A percentile compares a stretch with the other conserved stretches of the same genome.
Conservation (phyloP, 805 yeast species). For the Wickerhamiella lipophila region DNA sequence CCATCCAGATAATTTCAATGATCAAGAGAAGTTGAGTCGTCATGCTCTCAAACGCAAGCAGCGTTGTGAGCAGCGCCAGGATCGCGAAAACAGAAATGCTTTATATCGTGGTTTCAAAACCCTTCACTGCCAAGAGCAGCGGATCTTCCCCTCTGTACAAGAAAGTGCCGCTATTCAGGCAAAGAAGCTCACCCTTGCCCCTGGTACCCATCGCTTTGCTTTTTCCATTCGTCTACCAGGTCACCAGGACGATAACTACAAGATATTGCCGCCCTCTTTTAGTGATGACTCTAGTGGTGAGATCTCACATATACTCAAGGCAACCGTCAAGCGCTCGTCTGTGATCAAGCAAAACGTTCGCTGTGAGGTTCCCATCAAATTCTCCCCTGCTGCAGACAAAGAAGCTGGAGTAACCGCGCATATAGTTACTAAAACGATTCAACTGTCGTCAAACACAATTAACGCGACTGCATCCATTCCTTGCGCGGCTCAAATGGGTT, state of each 20-base stretch:
- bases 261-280: slow-evolving; percentile 6
- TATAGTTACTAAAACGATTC: background rate
- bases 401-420: background rate
- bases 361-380: slow-evolving; percentile 9
- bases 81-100: background rate
- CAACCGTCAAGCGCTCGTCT: slow-evolving; percentile 9
- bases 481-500: background rate
- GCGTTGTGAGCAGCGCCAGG: background rate
- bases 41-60: background rate
- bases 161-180: background rate
- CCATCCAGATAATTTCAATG: background rate
- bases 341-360: slow-evolving; percentile 10
- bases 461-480: background rate
- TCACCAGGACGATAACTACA: background rate
- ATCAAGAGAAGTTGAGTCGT: background rate
- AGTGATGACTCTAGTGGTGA: background rate
- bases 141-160: slow-evolving; percentile 12
- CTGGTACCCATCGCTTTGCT: slow-evolving; percentile 11
- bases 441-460: background rate
- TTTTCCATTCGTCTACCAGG: slow-evolving; percentile 11
- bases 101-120: background rate
- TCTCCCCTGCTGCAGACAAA: slow-evolving; percentile 5
- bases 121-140: background rate
- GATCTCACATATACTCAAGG: slow-evolving; percentile 10
- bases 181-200: slow-evolving; percentile 11